These are phyloP conservation scores for Aspergillus sclerotiicarbonarius DNA, from an alignment of 495 filamentous ascomycete genomes.

Conservation along the genomic window DNA sequence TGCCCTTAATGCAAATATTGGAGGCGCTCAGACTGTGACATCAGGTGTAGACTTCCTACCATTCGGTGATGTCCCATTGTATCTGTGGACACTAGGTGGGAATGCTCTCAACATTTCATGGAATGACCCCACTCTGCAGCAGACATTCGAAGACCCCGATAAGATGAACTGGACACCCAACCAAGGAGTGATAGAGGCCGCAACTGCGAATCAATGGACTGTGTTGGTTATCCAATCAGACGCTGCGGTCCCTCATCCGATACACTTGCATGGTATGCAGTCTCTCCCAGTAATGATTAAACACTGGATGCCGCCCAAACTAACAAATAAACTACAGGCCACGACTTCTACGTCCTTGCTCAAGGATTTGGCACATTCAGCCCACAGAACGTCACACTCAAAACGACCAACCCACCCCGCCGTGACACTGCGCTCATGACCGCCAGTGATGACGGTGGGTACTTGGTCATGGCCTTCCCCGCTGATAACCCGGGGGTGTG, in stretches of 20 bases:
- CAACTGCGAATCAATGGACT: conserved; percentile 61
- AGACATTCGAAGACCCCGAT: conserved; percentile 17
- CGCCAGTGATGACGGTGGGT: conserved; percentile 33
- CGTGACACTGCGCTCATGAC: conserved; percentile 58
- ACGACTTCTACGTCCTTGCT: conserved; percentile 55
- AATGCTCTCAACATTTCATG: conserved; percentile 29
- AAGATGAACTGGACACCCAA: conserved; percentile 16
- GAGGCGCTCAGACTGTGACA: background rate
- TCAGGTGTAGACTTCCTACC: background rate
- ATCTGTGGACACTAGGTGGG: conserved; percentile 29
- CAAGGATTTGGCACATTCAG: conserved; percentile 45
- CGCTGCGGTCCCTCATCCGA: conserved; percentile 67
- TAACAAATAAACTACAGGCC: conserved; percentile 32
- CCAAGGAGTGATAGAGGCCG: conserved; percentile 38
- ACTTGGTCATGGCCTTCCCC: conserved; percentile 51
- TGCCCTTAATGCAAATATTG: conserved; percentile 6
- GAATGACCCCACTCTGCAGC: conserved; percentile 26
- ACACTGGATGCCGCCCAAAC: background rate
- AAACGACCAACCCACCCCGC: conserved; percentile 46
- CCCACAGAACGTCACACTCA: conserved; percentile 10
- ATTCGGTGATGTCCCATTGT: conserved; percentile 14
- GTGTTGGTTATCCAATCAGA: conserved; percentile 52
- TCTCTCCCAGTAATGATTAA: background rate
- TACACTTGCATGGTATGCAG: conserved; percentile 70
- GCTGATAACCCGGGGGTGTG: conserved; percentile 54